phyloP scores from a whole-genome alignment of 305 asterid species.

The Euphrasia arctica region DNA sequence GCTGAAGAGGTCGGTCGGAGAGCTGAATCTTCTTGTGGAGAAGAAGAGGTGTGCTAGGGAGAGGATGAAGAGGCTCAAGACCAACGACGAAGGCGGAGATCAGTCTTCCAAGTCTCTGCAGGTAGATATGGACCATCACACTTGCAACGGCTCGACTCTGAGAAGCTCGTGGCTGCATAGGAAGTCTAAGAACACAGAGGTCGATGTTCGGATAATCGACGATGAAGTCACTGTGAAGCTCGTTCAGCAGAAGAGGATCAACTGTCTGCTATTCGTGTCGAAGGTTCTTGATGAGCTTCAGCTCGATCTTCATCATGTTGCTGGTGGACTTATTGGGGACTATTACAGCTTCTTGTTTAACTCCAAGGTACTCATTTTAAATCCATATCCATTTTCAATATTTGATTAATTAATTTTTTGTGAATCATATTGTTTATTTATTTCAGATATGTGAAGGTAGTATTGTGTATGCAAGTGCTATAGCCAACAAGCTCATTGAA shows the following conservation, averaged over 20 bases:
- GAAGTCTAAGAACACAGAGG: constrained; percentile 75
- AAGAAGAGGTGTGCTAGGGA: constrained; percentile 62
- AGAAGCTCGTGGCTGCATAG: constrained; percentile 91
- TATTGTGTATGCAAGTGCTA: constrained; percentile 80
- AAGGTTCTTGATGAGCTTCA: constrained; percentile 82
- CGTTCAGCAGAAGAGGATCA: constrained; percentile 80
- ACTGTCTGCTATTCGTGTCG: constrained; percentile 69
- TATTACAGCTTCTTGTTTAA: constrained; percentile 75
- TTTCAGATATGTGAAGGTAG: constrained; percentile 89
- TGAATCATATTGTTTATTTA: not conserved
- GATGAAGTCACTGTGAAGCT: constrained; percentile 88
- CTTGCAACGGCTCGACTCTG: constrained; percentile 47
- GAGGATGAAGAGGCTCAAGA: constrained; percentile 63
- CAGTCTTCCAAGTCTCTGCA: constrained; percentile 28
- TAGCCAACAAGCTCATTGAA: constrained; percentile 86
- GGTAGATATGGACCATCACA: constrained; percentile 48
- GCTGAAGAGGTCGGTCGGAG: constrained; percentile 70
- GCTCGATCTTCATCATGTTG: constrained; percentile 89
- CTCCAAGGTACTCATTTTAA: constrained; percentile 49
- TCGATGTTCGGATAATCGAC: constrained; percentile 78
- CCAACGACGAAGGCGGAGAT: constrained; percentile 22
- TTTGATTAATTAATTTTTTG: too few relatives aligned
- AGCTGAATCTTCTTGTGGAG: constrained; percentile 62
- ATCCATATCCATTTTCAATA: too few relatives aligned
- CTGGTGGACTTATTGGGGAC: constrained; percentile 92